Conservation (phyloP, 2,329 filamentous ascomycete species). For the Fusarium armeniacum region DNA sequence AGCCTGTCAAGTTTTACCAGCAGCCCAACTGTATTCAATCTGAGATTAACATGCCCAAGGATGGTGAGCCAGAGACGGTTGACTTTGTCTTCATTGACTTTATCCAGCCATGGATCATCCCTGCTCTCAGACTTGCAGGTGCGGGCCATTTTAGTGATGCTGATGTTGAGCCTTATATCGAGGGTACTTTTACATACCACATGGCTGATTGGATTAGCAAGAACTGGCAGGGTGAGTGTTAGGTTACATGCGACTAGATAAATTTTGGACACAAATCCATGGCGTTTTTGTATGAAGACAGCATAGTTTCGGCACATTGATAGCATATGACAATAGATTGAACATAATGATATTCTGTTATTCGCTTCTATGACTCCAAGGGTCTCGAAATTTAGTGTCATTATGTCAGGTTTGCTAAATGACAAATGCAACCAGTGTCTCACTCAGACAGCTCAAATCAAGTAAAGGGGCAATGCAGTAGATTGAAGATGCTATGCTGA, state of each 20-base stretch:
- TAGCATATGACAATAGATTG: conserved; percentile 15
- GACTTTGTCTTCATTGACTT: conserved; percentile 95
- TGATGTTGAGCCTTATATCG: conserved; percentile 66
- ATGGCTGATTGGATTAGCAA: conserved; percentile 70
- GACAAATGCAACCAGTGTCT: background rate
- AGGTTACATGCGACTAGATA: conserved; percentile 11
- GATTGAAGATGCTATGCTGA: conserved; percentile 40
- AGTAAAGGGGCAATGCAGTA: conserved; percentile 31
- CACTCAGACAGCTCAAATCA: background rate
- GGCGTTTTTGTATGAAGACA: conserved; percentile 27
- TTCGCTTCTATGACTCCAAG: background rate
- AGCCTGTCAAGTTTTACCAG: conserved; percentile 78
- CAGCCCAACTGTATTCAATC: conserved; percentile 89
- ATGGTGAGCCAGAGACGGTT: conserved; percentile 75
- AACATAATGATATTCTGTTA: background rate
- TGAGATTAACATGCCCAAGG: conserved; percentile 71
- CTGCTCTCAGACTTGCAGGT: conserved; percentile 76
- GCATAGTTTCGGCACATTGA: background rate
- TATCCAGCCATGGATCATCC: conserved; percentile 83
- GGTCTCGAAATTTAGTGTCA: background rate
- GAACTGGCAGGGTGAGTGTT: conserved; percentile 69
- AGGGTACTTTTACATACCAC: conserved; percentile 68
- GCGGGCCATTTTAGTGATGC: conserved; percentile 61
- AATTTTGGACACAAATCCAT: background rate
- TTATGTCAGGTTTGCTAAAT: background rate